These are phyloP conservation scores for Capsella bursapastoris DNA, from an alignment of 345 rosid species.

Conservation along the genomic window DNA sequence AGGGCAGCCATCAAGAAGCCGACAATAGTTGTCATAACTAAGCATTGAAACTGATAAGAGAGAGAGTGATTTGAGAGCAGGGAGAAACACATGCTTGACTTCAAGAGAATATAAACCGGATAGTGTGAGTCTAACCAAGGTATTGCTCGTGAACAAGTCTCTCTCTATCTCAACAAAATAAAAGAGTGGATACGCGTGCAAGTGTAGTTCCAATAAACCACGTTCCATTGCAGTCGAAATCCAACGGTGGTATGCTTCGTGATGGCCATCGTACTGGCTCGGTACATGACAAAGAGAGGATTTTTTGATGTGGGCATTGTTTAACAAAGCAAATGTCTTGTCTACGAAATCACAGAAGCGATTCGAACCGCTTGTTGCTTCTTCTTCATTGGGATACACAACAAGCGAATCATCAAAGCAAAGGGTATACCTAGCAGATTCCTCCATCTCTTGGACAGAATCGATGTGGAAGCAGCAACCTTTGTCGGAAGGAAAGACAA, in stretches of 20 bases:
- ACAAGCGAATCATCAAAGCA: not conserved
- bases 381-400: not conserved
- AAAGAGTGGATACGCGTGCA: too few relatives aligned
- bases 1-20: too few relatives aligned
- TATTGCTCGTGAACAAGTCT: too few relatives aligned
- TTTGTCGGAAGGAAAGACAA: constrained; percentile 13
- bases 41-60: too few relatives aligned
- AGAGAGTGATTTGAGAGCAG: too few relatives aligned
- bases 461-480: constrained; percentile 6
- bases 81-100: too few relatives aligned
- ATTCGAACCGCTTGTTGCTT: not conserved
- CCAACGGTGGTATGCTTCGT: not conserved
- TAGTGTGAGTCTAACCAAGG: too few relatives aligned
- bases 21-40: too few relatives aligned
- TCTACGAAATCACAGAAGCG: not conserved
- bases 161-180: too few relatives aligned
- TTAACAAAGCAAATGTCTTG: not conserved
- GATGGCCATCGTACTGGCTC: not conserved
- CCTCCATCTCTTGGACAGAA: constrained; percentile 10
- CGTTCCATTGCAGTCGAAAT: not conserved
- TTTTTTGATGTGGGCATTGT: not conserved
- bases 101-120: too few relatives aligned
- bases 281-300: not conserved
- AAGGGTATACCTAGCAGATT: not conserved
- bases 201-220: too few relatives aligned